Evolutionary conservation across 495 filamentous ascomycete genomes (phyloP), one percentile per base, ranked within the genome.

Genomic region (Aspergillus panamensis): DNA sequence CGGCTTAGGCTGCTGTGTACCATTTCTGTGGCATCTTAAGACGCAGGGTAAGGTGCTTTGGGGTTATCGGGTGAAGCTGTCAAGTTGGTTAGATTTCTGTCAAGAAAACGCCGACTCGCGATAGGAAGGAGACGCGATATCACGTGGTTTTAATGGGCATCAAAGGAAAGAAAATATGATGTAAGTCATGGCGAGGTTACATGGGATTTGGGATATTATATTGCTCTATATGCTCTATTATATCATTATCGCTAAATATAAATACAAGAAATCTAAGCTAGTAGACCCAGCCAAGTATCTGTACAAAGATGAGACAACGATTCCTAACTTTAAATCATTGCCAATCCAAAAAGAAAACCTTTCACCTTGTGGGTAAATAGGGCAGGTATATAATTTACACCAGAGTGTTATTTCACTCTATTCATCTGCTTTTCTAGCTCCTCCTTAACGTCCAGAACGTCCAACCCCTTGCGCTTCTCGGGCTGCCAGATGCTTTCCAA

Each of bases 401-500:
- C 32, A 25, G 10, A 21, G n/a, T 19, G 40, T 31, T 53, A 25
- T 40, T 17, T 35, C 10, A 32, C 19, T 43, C 48, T 58, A 8
- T 62, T 57, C 63, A 75, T 56, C 50, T 78, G 74, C 20, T 60
- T 68, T 37, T 75, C 69, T 29, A 79, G 62, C 59, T 77, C 76
- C 45, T 77, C 73, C 50, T 66, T 69, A 44, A 77, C 61, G 29
- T 64, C 69, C 35, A 69, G 44, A 10, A 75, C 71, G 60, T 79
- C 76, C 21, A 53, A 43, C 21, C 66, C 66, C 47, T 65, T 72
- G 59, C 75, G 75, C 48, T 71, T 71, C 21, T 65, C 31, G 16
- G 70, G 70, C 47, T 74, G 68, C 76, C 76, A 79, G 14, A 77
- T 66, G 12, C 63, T 60, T 50, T 79, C 74, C 30, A 79, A 69